These are phyloP conservation scores for Fistulifera pelliculosa DNA, from an alignment of 108 stramenopile genomes.

Conservation along the genomic window DNA sequence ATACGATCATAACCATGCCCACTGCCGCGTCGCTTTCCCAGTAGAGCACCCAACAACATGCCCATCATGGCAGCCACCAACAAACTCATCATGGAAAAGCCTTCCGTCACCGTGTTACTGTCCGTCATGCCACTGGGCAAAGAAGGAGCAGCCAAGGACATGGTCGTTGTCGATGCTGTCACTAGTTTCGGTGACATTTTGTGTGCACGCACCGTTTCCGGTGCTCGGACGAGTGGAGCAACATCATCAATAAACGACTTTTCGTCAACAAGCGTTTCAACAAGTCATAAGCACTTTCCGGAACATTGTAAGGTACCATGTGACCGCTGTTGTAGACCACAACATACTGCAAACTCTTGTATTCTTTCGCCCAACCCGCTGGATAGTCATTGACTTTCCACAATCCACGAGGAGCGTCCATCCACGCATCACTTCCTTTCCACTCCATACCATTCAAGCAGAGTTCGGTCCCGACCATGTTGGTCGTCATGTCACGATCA, in stretches of 20 bases:
- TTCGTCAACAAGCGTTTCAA: conserved; percentile 34
- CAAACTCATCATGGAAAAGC: no score
- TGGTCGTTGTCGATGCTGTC: no score
- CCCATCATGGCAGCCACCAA: no score
- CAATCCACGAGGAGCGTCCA: conserved; percentile 25
- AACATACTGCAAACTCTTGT: conserved; percentile 41
- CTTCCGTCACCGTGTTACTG: no score
- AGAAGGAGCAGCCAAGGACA: no score
- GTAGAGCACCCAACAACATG: no score
- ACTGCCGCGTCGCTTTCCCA: no score
- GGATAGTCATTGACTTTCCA: conserved; percentile 39
- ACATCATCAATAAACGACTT: conserved; percentile 1
- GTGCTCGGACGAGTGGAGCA: neutral
- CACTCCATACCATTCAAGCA: conserved; percentile 46
- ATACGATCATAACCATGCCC: no score
- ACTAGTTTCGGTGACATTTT: no score
- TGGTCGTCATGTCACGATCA: conserved; percentile 60
- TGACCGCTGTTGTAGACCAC: conserved; percentile 40
- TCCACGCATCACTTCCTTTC: conserved; percentile 15
- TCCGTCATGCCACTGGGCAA: no score
- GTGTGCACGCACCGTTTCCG: no score
- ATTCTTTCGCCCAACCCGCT: conserved; percentile 47
- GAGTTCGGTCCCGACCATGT: conserved; percentile 25
- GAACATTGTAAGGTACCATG: conserved; percentile 52
- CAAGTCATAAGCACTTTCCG: conserved; percentile 38